Base-by-base conservation (phyloP, 2,329 filamentous ascomycete genomes). In the Ophiostoma australiae region DNA sequence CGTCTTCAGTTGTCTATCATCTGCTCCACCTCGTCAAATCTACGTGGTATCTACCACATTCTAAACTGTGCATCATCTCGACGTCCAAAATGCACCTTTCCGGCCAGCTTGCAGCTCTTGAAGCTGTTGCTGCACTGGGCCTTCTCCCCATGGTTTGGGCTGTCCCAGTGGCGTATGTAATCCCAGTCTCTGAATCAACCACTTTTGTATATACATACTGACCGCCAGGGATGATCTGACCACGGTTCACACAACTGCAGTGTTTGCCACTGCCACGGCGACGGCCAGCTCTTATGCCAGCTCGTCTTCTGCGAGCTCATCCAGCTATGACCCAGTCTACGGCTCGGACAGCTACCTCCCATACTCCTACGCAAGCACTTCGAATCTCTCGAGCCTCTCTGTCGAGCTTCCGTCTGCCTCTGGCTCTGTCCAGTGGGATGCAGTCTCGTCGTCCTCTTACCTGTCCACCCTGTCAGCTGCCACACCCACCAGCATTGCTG, bases 81-180 rank as follows among this genome's bases (percentile, higher is more conserved):
- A 17, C 23, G 23, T 27, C 27, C 61, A 70, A 23, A 3, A 72
- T 72, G 71, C 69, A 41, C 41, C 7, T 48, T 41, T 20, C 4
- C 20, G n/a, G 37, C 15, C 65, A 67, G 3, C 15, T 70, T 35
- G 69, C 71, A 27, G 67, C 55, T 4, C 7, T 70, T 35, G 69
- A 66, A 27, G 67, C 55, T 6, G 4, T 69, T 6, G 69, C 58
- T 31, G 71, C 66, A 5, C 13, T 35, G 7, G 39, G 23, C 6
- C 13, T 67, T 10, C 3, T 70, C 3, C 69, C 69, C 4, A 13
- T 17, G 1, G 35, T 31, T 4, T 8, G 65, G 23, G 52, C 65
- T 3, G 33, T 41, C 10, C 71, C 71, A 0, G 31, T 72, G 31
- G 39, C 20, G 71, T 71, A 52, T 31, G 37, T 70, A 20, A 3